Evolutionary conservation across 2,329 filamentous ascomycete species (phyloP), one percentile per base, ranked within the genome.

Genomic region (Alternaria panax): DNA sequence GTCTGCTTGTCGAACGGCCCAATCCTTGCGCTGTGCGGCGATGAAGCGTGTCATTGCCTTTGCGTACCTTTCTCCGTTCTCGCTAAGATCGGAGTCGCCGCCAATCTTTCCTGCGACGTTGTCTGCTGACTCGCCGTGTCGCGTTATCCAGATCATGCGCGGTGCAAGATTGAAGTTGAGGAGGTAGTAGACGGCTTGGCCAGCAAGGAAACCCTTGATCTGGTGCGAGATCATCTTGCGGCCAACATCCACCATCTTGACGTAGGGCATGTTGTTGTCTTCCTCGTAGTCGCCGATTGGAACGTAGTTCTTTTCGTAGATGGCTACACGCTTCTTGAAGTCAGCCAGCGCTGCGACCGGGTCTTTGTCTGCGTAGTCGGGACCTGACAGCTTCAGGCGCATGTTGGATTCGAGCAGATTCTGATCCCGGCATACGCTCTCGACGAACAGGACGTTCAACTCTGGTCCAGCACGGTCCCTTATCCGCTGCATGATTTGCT

Each of bases 211-310:
- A 6, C 95, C 95, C 67, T 90, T 90, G 61, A 97, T 88, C 63
- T 95, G 91, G 76, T 96, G 91, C 46, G 94, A 91, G 42, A 98
- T 88, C 61, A 98, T 86, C 79, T 99, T 99, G 62, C 94, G 88
- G 41, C 95, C 95, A 3, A 99, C 95, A 77, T 99, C 95, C 65
- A 98, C 92, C 91, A 98, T 97, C 83, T 92, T 92, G 64, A 99
- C 96, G 75, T 96, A 99, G 60, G 96, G 92, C 86, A 97, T 90
- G 70, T 93, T 89, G 72, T 96, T 86, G 22, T 90, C 86, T 79
- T 99, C 95, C 76, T 99, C 95, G 64, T 92, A 96, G 41, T 93
- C 87, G 30, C 95, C 95, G 1, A 99, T 83, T 0, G 95, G 92
- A 7, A 94, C 89, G 72, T 99, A 99, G 16, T 92, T 93, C 72